Evolutionary conservation across 202 grass and related monocot species (phyloP), one percentile per base, ranked within the genome.

Genomic region (Bolboschoenoplectus hybrid): DNA sequence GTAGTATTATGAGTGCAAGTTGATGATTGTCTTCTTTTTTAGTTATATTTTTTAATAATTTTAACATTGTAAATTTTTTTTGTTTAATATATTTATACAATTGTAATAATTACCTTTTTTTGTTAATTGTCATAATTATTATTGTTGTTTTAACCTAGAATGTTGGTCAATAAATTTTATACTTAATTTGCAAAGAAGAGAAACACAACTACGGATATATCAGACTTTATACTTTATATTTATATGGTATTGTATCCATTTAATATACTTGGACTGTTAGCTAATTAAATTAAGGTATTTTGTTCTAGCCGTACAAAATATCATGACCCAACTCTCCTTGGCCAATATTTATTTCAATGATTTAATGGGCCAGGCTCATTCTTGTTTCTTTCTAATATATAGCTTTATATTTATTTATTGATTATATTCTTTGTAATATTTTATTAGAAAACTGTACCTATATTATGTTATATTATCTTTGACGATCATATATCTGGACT

Each of bases 281-380:
- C 32, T 76, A 53, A 39, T 79, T 40, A 57, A 79, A 79, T 40
- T 40, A 40, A 19, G 53, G 53, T 43, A 58, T 43, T 16, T 36
- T 34, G 8, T 13, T 26, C 4, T 55, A 77, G 4, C 74, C 5
- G 34, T 55, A 57, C 34, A 78, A 39, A 78, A 78, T 58, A n/a
- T 7, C 73, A 55, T 20, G 47, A 76, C 50, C 47, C 50, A 9
- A 55, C 50, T 77, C 7, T 77, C 47, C 2, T 77, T 16, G 74
- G 50, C 49, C 53, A 80, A 26, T 26, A 26, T 26, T 26, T 58
- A 60, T 60, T 8, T 58, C 52, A 80, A 53, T 80, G 52, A 58
- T 80, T 80, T 43, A 80, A 80, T 80, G 76, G 53, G 76, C 17
- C 76, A 80, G 4, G 38, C 52, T 44, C 55, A 60, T 60, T 79